Conservation (phyloP, 371 early-diverging fungal species). For the Mucor piriformis region DNA sequence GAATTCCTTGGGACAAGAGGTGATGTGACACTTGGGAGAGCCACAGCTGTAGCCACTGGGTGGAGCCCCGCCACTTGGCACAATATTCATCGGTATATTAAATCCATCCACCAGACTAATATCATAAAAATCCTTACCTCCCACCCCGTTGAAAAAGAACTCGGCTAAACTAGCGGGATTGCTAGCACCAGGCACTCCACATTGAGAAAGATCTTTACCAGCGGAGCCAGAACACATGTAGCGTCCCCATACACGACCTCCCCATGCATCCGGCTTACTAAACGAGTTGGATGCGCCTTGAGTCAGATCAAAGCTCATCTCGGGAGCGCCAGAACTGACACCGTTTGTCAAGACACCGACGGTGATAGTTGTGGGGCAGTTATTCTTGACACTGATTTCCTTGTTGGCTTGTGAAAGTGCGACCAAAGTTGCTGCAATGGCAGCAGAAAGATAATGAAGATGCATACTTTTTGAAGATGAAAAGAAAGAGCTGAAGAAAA, state of each 20-base stretch:
- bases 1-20: constrained; percentile 35
- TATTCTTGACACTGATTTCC: constrained; percentile 31
- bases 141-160: constrained; percentile 45
- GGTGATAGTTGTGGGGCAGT: constrained; percentile 32
- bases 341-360: constrained; percentile 51
- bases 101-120: constrained; percentile 53
- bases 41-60: constrained; percentile 40
- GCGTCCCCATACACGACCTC: constrained; percentile 51
- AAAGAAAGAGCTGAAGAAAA: not conserved
- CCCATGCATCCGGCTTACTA: constrained; percentile 41
- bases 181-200: constrained; percentile 43
- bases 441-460: not conserved
- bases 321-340: constrained; percentile 12
- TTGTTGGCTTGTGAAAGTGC: constrained; percentile 17
- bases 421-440: not conserved
- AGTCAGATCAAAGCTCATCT: constrained; percentile 38
- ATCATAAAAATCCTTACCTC: constrained; percentile 49
- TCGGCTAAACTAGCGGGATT: constrained; percentile 56
- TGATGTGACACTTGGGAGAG: constrained; percentile 30
- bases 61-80: constrained; percentile 14
- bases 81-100: constrained; percentile 40
- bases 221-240: constrained; percentile 37
- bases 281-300: constrained; percentile 35
- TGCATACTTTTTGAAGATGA: not conserved
- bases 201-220: constrained; percentile 16